phyloP scores from a whole-genome alignment of 1,139 yeast genomes.

The Protomyces arabidopsidicola region DNA sequence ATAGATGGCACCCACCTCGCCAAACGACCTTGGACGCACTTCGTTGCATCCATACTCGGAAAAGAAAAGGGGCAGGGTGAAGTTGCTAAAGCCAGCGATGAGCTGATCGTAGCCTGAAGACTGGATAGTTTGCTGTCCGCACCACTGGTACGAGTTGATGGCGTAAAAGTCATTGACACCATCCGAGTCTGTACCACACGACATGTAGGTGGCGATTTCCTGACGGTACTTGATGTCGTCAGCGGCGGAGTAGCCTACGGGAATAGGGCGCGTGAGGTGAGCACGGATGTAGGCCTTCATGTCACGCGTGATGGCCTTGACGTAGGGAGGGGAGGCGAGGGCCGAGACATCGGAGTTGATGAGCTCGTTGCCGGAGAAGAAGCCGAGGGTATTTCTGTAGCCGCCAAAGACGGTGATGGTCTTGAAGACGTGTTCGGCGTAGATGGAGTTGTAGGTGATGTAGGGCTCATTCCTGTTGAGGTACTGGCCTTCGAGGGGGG shows the following conservation, averaged over 20 bases:
- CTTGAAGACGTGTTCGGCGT: constrained; percentile 68
- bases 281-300: constrained; percentile 72
- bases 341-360: constrained; percentile 79
- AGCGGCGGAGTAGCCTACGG: constrained; percentile 92
- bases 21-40: constrained; percentile 56
- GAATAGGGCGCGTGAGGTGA: constrained; percentile 62
- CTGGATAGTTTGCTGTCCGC: constrained; percentile 61
- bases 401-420: constrained; percentile 77
- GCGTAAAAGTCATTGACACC: constrained; percentile 71
- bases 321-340: constrained; percentile 55
- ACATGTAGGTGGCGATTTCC: constrained; percentile 74
- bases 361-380: constrained; percentile 89
- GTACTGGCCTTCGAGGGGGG: constrained; percentile 61
- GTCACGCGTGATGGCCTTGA: constrained; percentile 89
- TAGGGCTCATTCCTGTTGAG: constrained; percentile 65
- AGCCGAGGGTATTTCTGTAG: constrained; percentile 83
- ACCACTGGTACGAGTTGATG: constrained; percentile 86
- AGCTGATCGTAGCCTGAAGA: constrained; percentile 66
- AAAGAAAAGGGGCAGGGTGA: constrained; percentile 75
- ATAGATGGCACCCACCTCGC: constrained; percentile 58
- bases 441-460: constrained; percentile 60
- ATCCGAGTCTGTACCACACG: constrained; percentile 60
- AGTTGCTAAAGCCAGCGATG: constrained; percentile 56
- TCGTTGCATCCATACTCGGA: constrained; percentile 75
- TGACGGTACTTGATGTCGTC: constrained; percentile 68